Conservation (phyloP, 192 early-diverging fungal species). For the Umbelopsis sp. region DNA sequence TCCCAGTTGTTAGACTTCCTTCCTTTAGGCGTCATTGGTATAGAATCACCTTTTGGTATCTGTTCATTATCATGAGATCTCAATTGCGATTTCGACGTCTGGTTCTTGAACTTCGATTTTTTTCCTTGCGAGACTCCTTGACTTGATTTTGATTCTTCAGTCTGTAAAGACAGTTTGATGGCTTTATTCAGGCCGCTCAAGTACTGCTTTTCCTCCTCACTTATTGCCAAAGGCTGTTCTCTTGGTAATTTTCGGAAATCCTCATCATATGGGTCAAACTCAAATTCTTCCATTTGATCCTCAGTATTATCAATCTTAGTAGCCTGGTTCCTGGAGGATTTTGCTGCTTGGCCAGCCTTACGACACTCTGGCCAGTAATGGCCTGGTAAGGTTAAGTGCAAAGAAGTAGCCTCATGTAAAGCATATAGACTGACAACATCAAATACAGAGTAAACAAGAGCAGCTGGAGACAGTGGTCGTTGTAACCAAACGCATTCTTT, state of each 20-base stretch:
- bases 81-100: no score
- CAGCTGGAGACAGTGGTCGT: conserved; percentile 24
- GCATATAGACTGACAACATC: conserved; percentile 36
- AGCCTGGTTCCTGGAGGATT: background rate
- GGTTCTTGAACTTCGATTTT: background rate
- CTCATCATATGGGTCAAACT: background rate
- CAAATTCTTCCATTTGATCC: background rate
- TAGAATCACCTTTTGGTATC: no score
- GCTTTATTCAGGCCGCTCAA: background rate
- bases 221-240: background rate
- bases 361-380: background rate
- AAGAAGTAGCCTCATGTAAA: conserved; percentile 20
- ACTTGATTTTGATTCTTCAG: background rate
- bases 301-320: background rate
- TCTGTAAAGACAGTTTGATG: background rate
- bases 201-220: background rate
- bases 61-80: no score
- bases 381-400: conserved; percentile 22
- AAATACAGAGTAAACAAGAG: conserved; percentile 39
- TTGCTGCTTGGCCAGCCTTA: conserved; percentile 1
- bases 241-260: background rate
- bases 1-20: background rate
- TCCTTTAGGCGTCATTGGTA: background rate
- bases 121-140: background rate
- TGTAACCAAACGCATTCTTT: conserved; percentile 29